These are phyloP conservation scores for Lanmaoa rubissima DNA, from an alignment of 768 basidiomycete species.

Conservation along the genomic window DNA sequence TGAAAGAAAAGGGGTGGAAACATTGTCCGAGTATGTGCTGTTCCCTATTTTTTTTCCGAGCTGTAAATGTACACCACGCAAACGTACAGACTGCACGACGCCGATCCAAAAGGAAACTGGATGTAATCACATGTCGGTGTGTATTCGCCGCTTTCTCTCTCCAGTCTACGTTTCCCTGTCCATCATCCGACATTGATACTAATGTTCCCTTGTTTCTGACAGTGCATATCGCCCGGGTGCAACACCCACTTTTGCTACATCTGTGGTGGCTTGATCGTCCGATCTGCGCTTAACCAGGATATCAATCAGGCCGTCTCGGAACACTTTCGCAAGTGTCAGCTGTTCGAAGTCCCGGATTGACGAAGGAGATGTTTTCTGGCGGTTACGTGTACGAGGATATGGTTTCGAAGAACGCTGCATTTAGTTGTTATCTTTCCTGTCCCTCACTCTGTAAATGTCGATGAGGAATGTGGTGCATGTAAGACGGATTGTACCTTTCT, in stretches of 20 bases:
- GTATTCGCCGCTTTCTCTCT: background rate
- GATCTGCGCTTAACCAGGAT: constrained; percentile 35
- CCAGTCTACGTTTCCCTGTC: background rate
- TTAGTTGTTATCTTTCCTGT: background rate
- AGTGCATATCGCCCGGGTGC: constrained; percentile 60
- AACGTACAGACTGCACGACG: constrained; percentile 41
- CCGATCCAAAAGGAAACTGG: constrained; percentile 51
- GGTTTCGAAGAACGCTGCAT: background rate
- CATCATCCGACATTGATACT: background rate
- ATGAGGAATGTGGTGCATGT: background rate
- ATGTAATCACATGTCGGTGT: constrained; percentile 59
- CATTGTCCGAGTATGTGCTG: constrained; percentile 53
- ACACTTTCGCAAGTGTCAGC: constrained; percentile 35
- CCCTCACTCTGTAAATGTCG: too few relatives aligned
- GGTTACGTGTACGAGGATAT: background rate
- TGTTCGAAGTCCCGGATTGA: constrained; percentile 37
- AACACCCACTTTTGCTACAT: constrained; percentile 58
- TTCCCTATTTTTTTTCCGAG: background rate
- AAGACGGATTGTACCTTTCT: background rate
- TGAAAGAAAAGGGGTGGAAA: constrained; percentile 59
- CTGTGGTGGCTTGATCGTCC: constrained; percentile 48
- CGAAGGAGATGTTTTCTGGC: background rate
- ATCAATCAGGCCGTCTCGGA: constrained; percentile 27
- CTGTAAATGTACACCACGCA: background rate
- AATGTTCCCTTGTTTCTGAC: background rate